Conservation (phyloP, 352 stramenopile genomes). For the Globisporangium lucens region DNA sequence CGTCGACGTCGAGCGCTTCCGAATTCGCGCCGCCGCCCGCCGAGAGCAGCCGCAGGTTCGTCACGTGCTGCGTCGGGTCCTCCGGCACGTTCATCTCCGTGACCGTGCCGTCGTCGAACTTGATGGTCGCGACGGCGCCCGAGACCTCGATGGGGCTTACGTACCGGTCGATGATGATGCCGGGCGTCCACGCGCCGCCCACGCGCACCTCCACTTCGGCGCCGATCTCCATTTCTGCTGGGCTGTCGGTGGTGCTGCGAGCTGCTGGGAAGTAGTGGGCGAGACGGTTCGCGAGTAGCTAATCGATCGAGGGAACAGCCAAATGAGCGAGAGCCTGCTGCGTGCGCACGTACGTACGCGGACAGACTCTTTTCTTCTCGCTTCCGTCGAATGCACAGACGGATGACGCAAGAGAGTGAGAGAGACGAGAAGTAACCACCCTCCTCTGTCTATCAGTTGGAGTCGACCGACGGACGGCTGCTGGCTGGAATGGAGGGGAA, state of each 20-base stretch:
- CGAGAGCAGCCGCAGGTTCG: conserved; percentile 29
- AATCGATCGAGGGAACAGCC: background rate
- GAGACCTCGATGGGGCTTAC: conserved; percentile 47
- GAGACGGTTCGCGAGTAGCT: background rate
- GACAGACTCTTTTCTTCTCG: background rate
- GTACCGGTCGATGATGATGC: conserved; percentile 61
- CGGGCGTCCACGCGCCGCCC: conserved; percentile 44
- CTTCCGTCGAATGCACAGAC: background rate
- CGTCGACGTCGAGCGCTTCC: conserved; percentile 54
- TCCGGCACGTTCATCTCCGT: conserved; percentile 39
- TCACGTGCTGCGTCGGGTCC: conserved; percentile 26
- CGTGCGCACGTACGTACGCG: background rate
- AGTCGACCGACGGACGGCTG: background rate
- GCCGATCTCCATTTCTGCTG: conserved; percentile 53
- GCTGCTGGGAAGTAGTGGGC: background rate
- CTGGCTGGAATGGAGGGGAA: background rate
- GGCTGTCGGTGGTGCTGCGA: background rate
- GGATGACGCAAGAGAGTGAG: background rate
- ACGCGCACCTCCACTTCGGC: conserved; percentile 60
- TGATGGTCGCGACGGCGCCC: conserved; percentile 54
- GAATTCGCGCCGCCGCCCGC: background rate
- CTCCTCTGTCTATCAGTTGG: background rate
- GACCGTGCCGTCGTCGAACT: conserved; percentile 61
- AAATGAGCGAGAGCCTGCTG: background rate
- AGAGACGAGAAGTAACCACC: background rate